Conservation (phyloP, 1,284 basidiomycete genomes). For the Gastroboletus turbinatus region DNA sequence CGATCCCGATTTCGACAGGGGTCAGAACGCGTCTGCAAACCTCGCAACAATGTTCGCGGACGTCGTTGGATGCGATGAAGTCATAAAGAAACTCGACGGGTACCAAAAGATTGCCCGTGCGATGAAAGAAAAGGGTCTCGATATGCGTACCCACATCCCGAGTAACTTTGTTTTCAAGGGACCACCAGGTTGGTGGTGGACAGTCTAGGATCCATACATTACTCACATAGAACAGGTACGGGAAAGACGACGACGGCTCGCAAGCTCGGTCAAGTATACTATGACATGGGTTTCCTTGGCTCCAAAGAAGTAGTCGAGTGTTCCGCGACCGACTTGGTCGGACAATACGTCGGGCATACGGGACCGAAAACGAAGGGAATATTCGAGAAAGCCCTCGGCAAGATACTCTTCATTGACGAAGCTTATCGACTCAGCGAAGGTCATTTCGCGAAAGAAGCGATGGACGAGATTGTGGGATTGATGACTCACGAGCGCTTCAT, state of each 20-base stretch:
- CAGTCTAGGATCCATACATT: neutral
- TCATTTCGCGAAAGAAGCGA: slow-evolving; percentile 62
- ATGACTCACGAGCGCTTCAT: slow-evolving; percentile 57
- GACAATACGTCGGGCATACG: slow-evolving; percentile 65
- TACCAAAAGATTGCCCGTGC: slow-evolving; percentile 52
- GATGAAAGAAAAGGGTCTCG: slow-evolving; percentile 42
- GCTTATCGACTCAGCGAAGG: slow-evolving; percentile 60
- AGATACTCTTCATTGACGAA: slow-evolving; percentile 67
- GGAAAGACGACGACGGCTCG: slow-evolving; percentile 47
- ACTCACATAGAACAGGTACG: slow-evolving; percentile 29
- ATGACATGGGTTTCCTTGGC: slow-evolving; percentile 28
- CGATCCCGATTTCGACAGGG: slow-evolving; percentile 56
- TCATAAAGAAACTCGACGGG: slow-evolving; percentile 45
- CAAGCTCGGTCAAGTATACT: slow-evolving; percentile 41
- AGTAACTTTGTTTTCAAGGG: slow-evolving; percentile 73
- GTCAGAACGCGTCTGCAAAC: slow-evolving; percentile 46
- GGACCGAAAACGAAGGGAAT: slow-evolving; percentile 59
- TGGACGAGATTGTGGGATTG: slow-evolving; percentile 63
- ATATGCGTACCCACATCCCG: slow-evolving; percentile 51
- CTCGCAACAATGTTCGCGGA: slow-evolving; percentile 59
- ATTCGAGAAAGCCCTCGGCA: slow-evolving; percentile 61
- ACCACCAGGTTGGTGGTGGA: slow-evolving; percentile 44
- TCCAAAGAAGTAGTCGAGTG: slow-evolving; percentile 51
- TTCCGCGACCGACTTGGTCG: slow-evolving; percentile 65
- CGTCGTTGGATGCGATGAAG: slow-evolving; percentile 56